Percentiles rank a stretch among this genome's conserved stretches.
Conservation (phyloP, 306 rosid genomes). For the Alnus glutinosa region DNA sequence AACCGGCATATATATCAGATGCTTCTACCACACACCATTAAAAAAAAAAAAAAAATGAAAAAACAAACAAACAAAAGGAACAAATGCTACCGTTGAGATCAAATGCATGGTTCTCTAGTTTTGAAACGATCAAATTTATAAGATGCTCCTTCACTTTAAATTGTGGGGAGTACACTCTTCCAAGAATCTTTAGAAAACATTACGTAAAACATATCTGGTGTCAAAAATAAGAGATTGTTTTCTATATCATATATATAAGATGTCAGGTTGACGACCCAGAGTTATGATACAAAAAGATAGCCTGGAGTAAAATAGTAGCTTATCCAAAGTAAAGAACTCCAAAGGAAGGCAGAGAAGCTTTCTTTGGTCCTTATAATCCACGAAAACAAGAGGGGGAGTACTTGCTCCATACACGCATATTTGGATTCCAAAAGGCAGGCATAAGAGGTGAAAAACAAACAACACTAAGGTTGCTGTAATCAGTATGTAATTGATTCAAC, state of each 20-base stretch:
- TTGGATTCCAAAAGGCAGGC: too few relatives aligned
- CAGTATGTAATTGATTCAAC: too few relatives aligned
- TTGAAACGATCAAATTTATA: not conserved
- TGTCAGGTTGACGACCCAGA: not conserved
- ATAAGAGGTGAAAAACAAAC: too few relatives aligned
- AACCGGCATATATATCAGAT: conserved; percentile 40
- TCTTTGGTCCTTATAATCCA: not conserved
- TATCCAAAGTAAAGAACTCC: not conserved
- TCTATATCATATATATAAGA: too few relatives aligned
- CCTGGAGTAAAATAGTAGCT: not conserved
- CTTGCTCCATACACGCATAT: not conserved
- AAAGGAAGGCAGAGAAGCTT: not conserved
- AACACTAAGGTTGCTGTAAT: too few relatives aligned
- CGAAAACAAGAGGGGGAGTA: not conserved
- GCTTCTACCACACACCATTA: conserved; percentile 43
- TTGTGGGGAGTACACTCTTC: too few relatives aligned
- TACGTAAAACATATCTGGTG: too few relatives aligned
- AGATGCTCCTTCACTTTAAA: not conserved
- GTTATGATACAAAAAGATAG: not conserved
- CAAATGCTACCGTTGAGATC: not conserved
- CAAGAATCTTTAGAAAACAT: too few relatives aligned
- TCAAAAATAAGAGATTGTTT: too few relatives aligned
- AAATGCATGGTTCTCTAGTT: not conserved
- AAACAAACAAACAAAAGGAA: not conserved
- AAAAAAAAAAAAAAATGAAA: not conserved